Evolutionary conservation across 2,329 filamentous ascomycete species (phyloP).

Genomic region (Colletotrichum coccodes): DNA sequence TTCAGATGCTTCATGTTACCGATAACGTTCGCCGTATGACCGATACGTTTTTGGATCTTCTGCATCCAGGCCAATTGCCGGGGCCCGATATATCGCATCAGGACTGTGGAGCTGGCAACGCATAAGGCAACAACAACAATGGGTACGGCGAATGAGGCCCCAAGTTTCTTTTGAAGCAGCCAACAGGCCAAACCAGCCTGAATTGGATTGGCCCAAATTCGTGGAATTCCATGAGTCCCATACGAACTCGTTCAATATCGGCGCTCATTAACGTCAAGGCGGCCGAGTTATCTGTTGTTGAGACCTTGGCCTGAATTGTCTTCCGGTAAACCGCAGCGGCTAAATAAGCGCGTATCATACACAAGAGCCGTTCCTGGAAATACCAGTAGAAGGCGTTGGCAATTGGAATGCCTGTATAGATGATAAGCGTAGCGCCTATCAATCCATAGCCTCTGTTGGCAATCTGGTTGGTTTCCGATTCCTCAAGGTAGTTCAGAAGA

Average conservation of each 20-base stretch:
- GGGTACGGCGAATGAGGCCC: background rate
- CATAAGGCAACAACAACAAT: background rate
- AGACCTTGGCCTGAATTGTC: background rate
- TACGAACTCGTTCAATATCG: conserved; percentile 54
- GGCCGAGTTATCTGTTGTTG: conserved; percentile 46
- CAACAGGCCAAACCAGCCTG: background rate
- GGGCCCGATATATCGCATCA: background rate
- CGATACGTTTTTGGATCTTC: conserved; percentile 35
- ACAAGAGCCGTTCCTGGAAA: background rate
- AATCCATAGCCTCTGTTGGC: no score
- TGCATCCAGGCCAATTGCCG: conserved; percentile 37
- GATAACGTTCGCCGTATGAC: conserved; percentile 41
- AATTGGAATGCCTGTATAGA: no score
- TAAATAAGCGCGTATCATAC: background rate
- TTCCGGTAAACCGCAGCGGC: background rate
- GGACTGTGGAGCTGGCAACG: background rate
- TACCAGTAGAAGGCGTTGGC: no score
- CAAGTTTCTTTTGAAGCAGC: background rate
- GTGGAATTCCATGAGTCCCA: conserved; percentile 34
- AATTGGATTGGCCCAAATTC: background rate
- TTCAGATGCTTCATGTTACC: conserved; percentile 50
- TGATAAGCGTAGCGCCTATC: no score
- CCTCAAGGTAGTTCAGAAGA: no score
- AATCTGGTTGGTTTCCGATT: no score
- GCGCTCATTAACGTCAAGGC: conserved; percentile 58